Conservation (phyloP, 2,329 filamentous ascomycete species). For the Cytospora piceicola region DNA sequence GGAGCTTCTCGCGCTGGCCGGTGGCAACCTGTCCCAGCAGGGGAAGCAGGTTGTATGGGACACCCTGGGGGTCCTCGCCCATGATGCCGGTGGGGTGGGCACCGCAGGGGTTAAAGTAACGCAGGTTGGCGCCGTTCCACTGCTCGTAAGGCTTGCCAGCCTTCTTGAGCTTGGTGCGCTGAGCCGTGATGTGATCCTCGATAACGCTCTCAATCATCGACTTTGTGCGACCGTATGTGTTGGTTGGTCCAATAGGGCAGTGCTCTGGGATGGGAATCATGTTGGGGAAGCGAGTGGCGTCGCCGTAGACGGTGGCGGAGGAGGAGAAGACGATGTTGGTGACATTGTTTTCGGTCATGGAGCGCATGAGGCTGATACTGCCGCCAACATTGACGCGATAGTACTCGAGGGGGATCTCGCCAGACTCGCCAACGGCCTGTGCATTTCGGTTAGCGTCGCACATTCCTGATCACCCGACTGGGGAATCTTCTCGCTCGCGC, state of each 20-base stretch:
- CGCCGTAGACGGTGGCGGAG: slow-evolving; percentile 96
- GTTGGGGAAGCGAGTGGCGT: slow-evolving; percentile 91
- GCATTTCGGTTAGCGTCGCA: slow-evolving; percentile 4
- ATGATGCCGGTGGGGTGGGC: slow-evolving; percentile 94
- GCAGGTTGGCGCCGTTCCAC: slow-evolving; percentile 90
- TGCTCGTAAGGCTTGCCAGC: slow-evolving; percentile 75
- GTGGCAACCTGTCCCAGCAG: slow-evolving; percentile 95
- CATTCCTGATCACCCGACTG: neutral
- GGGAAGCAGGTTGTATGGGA: slow-evolving; percentile 94
- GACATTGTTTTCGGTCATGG: slow-evolving; percentile 89
- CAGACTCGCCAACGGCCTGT: slow-evolving; percentile 93
- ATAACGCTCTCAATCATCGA: slow-evolving; percentile 90
- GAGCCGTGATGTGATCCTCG: slow-evolving; percentile 84
- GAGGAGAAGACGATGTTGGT: slow-evolving; percentile 98
- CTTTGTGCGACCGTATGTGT: slow-evolving; percentile 98
- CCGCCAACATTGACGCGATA: slow-evolving; percentile 96
- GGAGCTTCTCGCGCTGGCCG: slow-evolving; percentile 88
- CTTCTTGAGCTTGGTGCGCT: slow-evolving; percentile 82
- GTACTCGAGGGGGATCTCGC: slow-evolving; percentile 93
- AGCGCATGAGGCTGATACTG: slow-evolving; percentile 81
- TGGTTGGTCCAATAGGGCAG: slow-evolving; percentile 95
- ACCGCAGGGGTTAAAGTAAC: slow-evolving; percentile 98
- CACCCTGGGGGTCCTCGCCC: slow-evolving; percentile 95
- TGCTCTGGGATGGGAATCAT: slow-evolving; percentile 99
- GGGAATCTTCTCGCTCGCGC: neutral